Evolutionary conservation across 495 filamentous ascomycete species (phyloP).

Genomic region (Aspergillus kassunensis): DNA sequence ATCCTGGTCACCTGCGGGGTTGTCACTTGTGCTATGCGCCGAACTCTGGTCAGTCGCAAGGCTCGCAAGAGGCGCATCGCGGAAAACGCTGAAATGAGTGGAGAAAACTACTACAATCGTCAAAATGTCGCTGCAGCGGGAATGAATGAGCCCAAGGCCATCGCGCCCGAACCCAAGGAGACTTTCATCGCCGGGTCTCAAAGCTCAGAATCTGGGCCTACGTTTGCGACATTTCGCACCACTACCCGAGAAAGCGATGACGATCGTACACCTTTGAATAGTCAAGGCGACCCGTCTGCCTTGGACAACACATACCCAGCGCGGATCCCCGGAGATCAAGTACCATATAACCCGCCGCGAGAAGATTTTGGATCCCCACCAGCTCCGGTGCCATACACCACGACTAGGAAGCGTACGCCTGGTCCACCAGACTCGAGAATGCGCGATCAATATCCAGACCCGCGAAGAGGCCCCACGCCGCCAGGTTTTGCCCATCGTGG

Average conservation of each 20-base stretch:
- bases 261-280: conserved; percentile 79
- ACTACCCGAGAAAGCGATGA: conserved; percentile 63
- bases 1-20: conserved; percentile 78
- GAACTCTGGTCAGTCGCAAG: conserved; percentile 87
- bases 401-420: conserved; percentile 32
- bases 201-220: conserved; percentile 56
- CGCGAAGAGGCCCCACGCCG: conserved; percentile 45
- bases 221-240: conserved; percentile 75
- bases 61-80: conserved; percentile 87
- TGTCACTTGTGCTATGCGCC: conserved; percentile 94
- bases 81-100: conserved; percentile 93
- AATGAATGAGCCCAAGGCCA: conserved; percentile 34
- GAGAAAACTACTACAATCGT: conserved; percentile 81
- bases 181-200: conserved; percentile 47
- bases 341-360: conserved; percentile 40
- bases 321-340: conserved; percentile 20
- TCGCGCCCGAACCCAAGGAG: conserved; percentile 46
- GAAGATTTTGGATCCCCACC: conserved; percentile 71
- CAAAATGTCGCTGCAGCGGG: conserved; percentile 51
- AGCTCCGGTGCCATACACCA: conserved; percentile 39
- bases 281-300: conserved; percentile 34
- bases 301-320: conserved; percentile 21
- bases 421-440: conserved; percentile 48
- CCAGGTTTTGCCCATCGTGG: conserved; percentile 53
- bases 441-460: conserved; percentile 57